Conservation (phyloP, 768 basidiomycete species). For the Collybiopsis luxurians region DNA sequence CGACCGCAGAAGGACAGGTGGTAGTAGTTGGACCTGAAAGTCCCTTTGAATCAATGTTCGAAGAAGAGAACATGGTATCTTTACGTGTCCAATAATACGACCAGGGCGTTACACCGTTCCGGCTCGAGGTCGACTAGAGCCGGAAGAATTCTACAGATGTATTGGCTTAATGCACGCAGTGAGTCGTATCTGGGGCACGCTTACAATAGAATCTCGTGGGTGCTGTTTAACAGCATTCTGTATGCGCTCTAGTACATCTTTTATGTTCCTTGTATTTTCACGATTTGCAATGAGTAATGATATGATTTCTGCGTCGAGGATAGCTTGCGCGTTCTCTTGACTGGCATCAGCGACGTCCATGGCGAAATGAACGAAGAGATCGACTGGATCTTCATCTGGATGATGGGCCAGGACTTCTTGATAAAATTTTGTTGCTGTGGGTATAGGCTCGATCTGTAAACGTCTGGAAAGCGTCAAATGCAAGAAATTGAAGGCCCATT, state of each 20-base stretch:
- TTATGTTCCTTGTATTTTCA: background rate
- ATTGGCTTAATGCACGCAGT: background rate
- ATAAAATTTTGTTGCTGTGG: slow-evolving; percentile 7
- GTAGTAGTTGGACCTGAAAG: background rate
- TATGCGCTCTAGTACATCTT: background rate
- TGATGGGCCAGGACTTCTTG: slow-evolving; percentile 1
- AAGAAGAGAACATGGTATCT: background rate
- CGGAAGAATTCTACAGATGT: background rate
- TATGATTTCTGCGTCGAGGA: slow-evolving; percentile 6
- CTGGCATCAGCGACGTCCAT: slow-evolving; percentile 9
- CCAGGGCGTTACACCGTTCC: background rate
- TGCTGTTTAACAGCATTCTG: background rate
- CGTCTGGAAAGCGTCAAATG: background rate
- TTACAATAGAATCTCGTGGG: background rate
- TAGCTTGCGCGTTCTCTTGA: slow-evolving; percentile 7
- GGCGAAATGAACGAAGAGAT: slow-evolving; percentile 9
- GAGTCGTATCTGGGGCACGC: no score
- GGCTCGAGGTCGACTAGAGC: background rate
- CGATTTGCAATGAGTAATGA: slow-evolving; percentile 3
- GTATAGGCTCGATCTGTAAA: background rate
- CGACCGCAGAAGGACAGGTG: background rate
- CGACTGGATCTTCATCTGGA: slow-evolving; percentile 6
- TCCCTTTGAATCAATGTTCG: background rate
- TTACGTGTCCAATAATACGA: background rate
- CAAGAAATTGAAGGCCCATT: background rate